A percentile compares a stretch with the other conserved stretches of the same genome.
Conservation (phyloP, 2,329 filamentous ascomycete species). For the Cladophialophora immunda region DNA sequence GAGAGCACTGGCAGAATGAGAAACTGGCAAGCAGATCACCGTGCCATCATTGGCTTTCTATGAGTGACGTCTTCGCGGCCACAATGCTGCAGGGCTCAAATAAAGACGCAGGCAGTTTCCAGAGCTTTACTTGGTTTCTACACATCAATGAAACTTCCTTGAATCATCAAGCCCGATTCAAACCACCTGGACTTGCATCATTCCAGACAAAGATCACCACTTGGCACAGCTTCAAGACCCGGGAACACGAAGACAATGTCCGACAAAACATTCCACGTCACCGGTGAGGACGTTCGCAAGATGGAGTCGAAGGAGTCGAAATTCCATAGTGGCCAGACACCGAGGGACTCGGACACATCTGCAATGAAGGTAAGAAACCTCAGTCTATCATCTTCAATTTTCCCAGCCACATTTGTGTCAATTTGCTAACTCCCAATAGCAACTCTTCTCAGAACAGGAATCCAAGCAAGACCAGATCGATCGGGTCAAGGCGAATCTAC, state of each 20-base stretch:
- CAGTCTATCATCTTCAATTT: neutral
- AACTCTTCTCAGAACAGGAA: slow-evolving; percentile 51
- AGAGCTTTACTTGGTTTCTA: neutral
- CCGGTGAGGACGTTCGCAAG: slow-evolving; percentile 60
- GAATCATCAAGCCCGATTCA: neutral
- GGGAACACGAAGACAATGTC: slow-evolving; percentile 28
- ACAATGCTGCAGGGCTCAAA: neutral
- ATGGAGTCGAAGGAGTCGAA: slow-evolving; percentile 53
- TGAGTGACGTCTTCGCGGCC: neutral
- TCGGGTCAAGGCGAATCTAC: slow-evolving; percentile 74
- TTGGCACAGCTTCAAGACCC: neutral
- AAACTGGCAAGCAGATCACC: slow-evolving; percentile 1
- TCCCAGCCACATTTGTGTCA: slow-evolving; percentile 4
- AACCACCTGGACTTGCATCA: neutral
- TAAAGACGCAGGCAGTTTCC: neutral
- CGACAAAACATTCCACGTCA: slow-evolving; percentile 57
- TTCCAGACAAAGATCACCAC: neutral
- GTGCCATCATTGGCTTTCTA: neutral
- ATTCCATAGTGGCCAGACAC: slow-evolving; percentile 52
- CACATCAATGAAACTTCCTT: neutral
- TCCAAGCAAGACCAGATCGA: slow-evolving; percentile 72
- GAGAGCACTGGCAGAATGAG: slow-evolving; percentile 9
- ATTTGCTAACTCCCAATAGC: slow-evolving; percentile 23
- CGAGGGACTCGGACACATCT: slow-evolving; percentile 56
- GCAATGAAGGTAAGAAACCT: slow-evolving; percentile 54